phyloP scores from a whole-genome alignment of 768 basidiomycete genomes.

The Pilatotrama ljubarskyi region DNA sequence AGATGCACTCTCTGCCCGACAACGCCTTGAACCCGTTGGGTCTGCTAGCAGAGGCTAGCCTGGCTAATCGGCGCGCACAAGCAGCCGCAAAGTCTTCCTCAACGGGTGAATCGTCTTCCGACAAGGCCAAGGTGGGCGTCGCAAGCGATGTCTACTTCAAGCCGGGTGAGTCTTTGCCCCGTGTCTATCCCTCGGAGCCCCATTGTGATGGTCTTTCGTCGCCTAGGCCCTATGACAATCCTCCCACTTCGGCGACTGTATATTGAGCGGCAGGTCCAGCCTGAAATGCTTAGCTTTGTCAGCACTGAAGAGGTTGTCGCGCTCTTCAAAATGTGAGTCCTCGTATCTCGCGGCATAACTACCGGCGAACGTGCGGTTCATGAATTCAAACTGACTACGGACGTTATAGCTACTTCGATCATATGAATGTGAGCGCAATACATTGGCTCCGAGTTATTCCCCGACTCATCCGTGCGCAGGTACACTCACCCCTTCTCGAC shows the following conservation, averaged over 20 bases:
- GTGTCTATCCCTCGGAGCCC: neutral
- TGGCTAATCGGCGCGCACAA: constrained; percentile 69
- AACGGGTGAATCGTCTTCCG: constrained; percentile 11
- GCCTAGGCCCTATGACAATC: constrained; percentile 81
- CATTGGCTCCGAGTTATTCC: constrained; percentile 10
- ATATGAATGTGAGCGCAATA: constrained; percentile 60
- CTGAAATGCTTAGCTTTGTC: constrained; percentile 91
- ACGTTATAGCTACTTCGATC: constrained; percentile 64
- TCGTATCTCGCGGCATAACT: constrained; percentile 2
- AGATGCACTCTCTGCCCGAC: constrained; percentile 89
- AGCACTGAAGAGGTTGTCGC: constrained; percentile 87
- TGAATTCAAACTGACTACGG: constrained; percentile 10
- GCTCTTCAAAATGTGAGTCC: constrained; percentile 83
- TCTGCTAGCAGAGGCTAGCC: constrained; percentile 85
- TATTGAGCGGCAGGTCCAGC: constrained; percentile 88
- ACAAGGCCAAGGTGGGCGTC: constrained; percentile 59
- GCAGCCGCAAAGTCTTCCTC: constrained; percentile 31
- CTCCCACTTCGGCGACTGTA: constrained; percentile 78
- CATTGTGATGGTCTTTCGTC: neutral
- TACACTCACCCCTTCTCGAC: constrained; percentile 81
- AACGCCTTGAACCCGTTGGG: constrained; percentile 92
- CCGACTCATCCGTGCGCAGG: constrained; percentile 41
- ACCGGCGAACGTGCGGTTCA: neutral
- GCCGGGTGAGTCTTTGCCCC: constrained; percentile 57
- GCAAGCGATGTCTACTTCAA: constrained; percentile 90